phyloP scores from a whole-genome alignment of 2,329 filamentous ascomycete species.

The Aaosphaeria pasadenensis region DNA sequence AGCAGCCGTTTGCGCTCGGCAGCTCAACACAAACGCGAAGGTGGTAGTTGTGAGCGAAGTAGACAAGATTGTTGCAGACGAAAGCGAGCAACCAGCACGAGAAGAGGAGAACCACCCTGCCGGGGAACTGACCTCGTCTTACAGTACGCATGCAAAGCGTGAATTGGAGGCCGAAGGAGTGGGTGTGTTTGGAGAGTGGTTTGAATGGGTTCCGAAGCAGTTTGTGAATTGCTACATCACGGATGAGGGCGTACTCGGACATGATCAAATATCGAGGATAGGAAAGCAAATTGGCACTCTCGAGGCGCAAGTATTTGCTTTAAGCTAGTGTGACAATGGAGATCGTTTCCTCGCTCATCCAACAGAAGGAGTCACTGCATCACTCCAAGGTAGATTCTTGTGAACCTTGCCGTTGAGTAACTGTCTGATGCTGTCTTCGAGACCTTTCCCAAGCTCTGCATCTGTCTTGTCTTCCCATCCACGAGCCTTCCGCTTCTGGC shows the following conservation, averaged over 20 bases:
- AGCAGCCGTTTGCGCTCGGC: conserved; percentile 52
- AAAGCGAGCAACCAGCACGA: not conserved
- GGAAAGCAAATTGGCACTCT: too few species aligned
- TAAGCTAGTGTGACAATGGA: too few species aligned
- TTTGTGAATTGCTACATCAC: conserved; percentile 30
- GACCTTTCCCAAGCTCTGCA: conserved; percentile 14
- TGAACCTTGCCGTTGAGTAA: conserved; percentile 21
- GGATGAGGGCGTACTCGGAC: conserved; percentile 15
- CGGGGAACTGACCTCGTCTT: not conserved
- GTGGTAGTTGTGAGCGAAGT: conserved; percentile 58
- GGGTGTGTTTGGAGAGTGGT: conserved; percentile 39
- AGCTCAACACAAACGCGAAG: conserved; percentile 17
- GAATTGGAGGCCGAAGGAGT: conserved; percentile 10
- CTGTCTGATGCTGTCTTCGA: conserved; percentile 27
- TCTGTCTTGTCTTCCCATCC: conserved; percentile 32
- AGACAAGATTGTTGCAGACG: conserved; percentile 55
- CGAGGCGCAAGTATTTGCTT: too few species aligned
- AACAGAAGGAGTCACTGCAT: not conserved
- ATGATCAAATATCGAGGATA: too few species aligned
- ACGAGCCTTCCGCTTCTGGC: conserved; percentile 39
- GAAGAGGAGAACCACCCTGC: not conserved
- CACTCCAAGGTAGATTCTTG: conserved; percentile 24
- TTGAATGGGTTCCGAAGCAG: conserved; percentile 29
- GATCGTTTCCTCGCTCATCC: not conserved
- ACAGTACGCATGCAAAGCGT: not conserved